A percentile compares a stretch with the other conserved stretches of the same genome.
These are phyloP conservation scores for Penicillium cosmopolitanum DNA, from an alignment of 495 filamentous ascomycete species.

Conservation along the genomic window DNA sequence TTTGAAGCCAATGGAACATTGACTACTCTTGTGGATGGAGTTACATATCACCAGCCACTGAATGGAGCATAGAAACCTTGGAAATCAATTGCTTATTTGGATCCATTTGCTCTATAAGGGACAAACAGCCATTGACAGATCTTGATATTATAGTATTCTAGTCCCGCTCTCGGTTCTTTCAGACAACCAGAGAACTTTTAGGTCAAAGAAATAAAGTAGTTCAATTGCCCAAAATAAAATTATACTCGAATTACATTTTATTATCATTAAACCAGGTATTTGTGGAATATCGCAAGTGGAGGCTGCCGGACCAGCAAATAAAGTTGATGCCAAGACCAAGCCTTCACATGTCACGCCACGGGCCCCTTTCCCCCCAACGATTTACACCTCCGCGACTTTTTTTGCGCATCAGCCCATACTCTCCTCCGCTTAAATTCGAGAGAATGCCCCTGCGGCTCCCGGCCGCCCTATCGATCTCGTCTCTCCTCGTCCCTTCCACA, in stretches of 20 bases:
- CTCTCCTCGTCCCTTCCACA: constrained; percentile 6
- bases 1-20: constrained; percentile 15
- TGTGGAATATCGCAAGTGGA: too few relatives aligned
- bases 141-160: too few relatives aligned
- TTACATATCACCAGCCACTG: constrained; percentile 7
- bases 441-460: constrained; percentile 22
- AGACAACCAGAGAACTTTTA: too few relatives aligned
- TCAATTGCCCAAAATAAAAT: too few relatives aligned
- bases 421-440: constrained; percentile 12
- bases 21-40: constrained; percentile 10
- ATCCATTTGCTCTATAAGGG: too few relatives aligned
- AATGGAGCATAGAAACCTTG: not conserved
- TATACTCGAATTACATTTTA: too few relatives aligned
- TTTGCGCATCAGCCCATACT: constrained; percentile 28
- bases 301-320: not conserved
- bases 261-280: too few relatives aligned
- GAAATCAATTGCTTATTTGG: not conserved
- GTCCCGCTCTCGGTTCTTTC: too few relatives aligned
- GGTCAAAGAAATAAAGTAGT: too few relatives aligned
- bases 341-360: constrained; percentile 49
- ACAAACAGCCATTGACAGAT: too few relatives aligned
- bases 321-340: constrained; percentile 1
- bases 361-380: constrained; percentile 17
- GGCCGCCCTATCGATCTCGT: constrained; percentile 13
- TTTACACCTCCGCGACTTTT: not conserved